Percentiles rank a stretch among this genome's conserved stretches.
Evolutionary conservation across 2,329 filamentous ascomycete genomes (phyloP).

Genomic region (Pleoardoris graminearum): DNA sequence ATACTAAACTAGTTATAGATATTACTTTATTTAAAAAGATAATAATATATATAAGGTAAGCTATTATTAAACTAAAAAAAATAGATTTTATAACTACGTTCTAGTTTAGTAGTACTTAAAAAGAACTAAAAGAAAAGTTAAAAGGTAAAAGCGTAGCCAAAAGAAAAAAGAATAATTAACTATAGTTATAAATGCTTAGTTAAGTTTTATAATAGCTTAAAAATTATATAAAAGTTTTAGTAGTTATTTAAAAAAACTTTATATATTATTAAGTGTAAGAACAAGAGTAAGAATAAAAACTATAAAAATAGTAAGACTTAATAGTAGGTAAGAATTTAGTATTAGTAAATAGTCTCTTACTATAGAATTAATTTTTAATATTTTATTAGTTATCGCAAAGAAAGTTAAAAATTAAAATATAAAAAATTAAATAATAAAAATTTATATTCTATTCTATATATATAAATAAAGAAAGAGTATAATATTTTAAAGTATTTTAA

Average conservation of each 20-base stretch:
- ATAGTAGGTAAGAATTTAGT: not conserved
- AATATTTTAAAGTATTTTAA: too few relatives aligned
- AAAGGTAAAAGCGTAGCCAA: not conserved
- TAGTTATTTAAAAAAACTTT: not conserved
- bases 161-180: not conserved
- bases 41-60: slow-evolving; percentile 1
- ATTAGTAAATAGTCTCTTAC: slow-evolving; percentile 1
- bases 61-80: not conserved
- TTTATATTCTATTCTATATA: too few relatives aligned
- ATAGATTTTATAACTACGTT: not conserved
- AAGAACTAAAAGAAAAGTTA: slow-evolving; percentile 1
- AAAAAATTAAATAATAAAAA: too few relatives aligned
- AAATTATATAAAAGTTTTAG: not conserved
- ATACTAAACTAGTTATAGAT: not conserved
- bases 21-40: not conserved
- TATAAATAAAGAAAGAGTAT: too few relatives aligned
- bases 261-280: not conserved
- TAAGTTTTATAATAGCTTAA: slow-evolving; percentile 2
- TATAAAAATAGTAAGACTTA: slow-evolving; percentile 1
- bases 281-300: not conserved
- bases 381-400: too few relatives aligned
- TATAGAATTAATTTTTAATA: too few relatives aligned
- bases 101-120: not conserved
- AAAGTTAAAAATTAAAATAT: too few relatives aligned
- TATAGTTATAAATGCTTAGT: not conserved